These are phyloP conservation scores for Puccinellia tenuiflora DNA, from an alignment of 176 grass and related monocot species.

Conservation along the genomic window DNA sequence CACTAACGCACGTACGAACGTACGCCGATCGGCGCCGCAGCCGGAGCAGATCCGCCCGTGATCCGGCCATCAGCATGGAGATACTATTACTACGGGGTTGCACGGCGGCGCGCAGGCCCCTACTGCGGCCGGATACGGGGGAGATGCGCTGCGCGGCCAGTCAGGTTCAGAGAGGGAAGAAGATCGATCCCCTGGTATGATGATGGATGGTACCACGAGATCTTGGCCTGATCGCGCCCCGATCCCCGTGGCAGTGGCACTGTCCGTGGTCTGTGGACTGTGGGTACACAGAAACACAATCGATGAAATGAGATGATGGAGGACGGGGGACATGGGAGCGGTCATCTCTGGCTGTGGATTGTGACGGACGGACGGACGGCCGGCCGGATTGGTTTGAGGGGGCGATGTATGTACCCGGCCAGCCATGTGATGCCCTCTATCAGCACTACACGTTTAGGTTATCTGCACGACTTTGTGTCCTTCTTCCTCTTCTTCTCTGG, in stretches of 20 bases:
- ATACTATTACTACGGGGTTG: slow-evolving; percentile 25
- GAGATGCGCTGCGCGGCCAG: not conserved
- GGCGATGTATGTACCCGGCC: not conserved
- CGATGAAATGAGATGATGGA: not conserved
- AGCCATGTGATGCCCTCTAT: slow-evolving; percentile 20
- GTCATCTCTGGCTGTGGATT: not conserved
- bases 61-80: not conserved
- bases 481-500: not conserved
- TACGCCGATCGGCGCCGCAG: not conserved
- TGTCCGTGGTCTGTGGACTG: too few species aligned
- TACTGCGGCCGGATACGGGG: slow-evolving; percentile 23
- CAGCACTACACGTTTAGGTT: not conserved
- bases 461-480: not conserved
- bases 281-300: not conserved
- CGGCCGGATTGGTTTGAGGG: not conserved
- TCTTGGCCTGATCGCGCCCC: slow-evolving; percentile 34
- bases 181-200: not conserved
- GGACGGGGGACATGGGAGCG: not conserved
- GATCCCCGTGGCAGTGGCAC: not conserved
- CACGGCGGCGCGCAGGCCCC: slow-evolving; percentile 35
- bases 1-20: not conserved
- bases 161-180: too few species aligned
- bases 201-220: not conserved
- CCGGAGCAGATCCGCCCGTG: slow-evolving; percentile 13
- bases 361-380: too few species aligned